phyloP scores from a whole-genome alignment of 2,329 filamentous ascomycete genomes.

The Pseudogymnoascus sp. region DNA sequence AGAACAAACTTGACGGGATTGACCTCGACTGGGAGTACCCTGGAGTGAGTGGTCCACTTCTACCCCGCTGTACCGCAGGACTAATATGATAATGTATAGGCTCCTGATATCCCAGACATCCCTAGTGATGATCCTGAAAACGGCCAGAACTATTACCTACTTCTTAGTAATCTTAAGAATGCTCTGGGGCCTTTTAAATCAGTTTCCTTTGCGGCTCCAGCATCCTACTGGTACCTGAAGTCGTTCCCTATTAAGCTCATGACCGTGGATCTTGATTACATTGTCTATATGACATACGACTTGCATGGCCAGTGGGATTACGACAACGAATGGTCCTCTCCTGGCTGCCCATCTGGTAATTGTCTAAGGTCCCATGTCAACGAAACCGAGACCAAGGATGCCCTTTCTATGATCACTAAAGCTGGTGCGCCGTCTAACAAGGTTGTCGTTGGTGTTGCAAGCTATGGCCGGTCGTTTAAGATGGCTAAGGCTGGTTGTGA shows the following conservation, averaged over 20 bases:
- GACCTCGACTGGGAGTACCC: slow-evolving; percentile 26
- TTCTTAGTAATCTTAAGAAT: slow-evolving; percentile 14
- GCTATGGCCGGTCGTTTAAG: slow-evolving; percentile 32
- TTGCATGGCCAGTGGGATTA: slow-evolving; percentile 17
- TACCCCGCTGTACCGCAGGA: too few relatives aligned
- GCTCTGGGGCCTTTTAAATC: neutral
- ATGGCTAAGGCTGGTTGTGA: slow-evolving; percentile 28
- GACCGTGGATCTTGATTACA: slow-evolving; percentile 18
- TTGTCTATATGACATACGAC: slow-evolving; percentile 22
- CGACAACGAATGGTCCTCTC: neutral
- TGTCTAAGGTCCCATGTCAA: slow-evolving; percentile 34
- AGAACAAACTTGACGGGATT: slow-evolving; percentile 17
- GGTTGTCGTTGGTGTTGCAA: slow-evolving; percentile 30
- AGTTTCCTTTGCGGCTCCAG: slow-evolving; percentile 25
- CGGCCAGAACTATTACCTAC: slow-evolving; percentile 24
- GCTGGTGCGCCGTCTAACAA: slow-evolving; percentile 26
- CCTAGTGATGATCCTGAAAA: slow-evolving; percentile 29
- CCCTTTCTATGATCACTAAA: slow-evolving; percentile 35
- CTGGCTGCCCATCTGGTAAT: slow-evolving; percentile 20
- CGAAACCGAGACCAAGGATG: slow-evolving; percentile 29
- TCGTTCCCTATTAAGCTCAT: slow-evolving; percentile 18
- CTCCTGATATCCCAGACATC: slow-evolving; percentile 33
- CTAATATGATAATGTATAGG: neutral
- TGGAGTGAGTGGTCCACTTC: slow-evolving; percentile 28
- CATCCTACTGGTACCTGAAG: slow-evolving; percentile 31